These are phyloP conservation scores for Penicillium odoratum DNA, from an alignment of 495 filamentous ascomycete genomes.

Conservation along the genomic window DNA sequence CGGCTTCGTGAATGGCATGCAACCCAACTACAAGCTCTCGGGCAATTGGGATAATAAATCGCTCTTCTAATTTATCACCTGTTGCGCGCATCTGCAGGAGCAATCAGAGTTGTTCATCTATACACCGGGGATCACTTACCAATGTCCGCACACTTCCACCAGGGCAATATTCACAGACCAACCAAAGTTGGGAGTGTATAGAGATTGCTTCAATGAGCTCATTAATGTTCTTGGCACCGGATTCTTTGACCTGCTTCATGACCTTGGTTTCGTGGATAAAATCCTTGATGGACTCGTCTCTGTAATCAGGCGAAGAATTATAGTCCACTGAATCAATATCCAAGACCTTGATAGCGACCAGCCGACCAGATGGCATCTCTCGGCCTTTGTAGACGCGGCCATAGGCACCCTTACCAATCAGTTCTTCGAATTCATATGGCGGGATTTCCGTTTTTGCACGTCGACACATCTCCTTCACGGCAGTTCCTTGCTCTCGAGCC, in stretches of 20 bases:
- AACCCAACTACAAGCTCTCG: conserved; percentile 84
- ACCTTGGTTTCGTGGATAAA: conserved; percentile 88
- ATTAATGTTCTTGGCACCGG: conserved; percentile 87
- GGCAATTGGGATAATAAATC: conserved; percentile 85
- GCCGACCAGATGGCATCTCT: conserved; percentile 54
- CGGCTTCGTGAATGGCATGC: conserved; percentile 83
- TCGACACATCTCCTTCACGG: conserved; percentile 51
- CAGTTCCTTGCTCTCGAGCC: conserved; percentile 48
- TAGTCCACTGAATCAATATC: conserved; percentile 89
- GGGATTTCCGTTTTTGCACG: conserved; percentile 47
- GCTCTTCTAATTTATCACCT: conserved; percentile 73
- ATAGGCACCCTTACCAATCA: conserved; percentile 95
- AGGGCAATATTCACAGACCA: conserved; percentile 93
- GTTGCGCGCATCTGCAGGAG: conserved; percentile 57
- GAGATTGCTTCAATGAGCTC: conserved; percentile 83
- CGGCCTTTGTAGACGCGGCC: conserved; percentile 88
- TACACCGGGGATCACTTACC: conserved; percentile 40
- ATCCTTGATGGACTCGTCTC: conserved; percentile 79
- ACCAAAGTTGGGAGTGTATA: conserved; percentile 87
- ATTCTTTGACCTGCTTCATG: conserved; percentile 79
- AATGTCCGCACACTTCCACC: conserved; percentile 94
- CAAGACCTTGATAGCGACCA: conserved; percentile 93
- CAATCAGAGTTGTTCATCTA: not conserved
- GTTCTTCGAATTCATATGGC: conserved; percentile 78
- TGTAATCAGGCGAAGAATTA: conserved; percentile 61